phyloP scores from a whole-genome alignment of 306 rosid species.

The Quercus bicolor region DNA sequence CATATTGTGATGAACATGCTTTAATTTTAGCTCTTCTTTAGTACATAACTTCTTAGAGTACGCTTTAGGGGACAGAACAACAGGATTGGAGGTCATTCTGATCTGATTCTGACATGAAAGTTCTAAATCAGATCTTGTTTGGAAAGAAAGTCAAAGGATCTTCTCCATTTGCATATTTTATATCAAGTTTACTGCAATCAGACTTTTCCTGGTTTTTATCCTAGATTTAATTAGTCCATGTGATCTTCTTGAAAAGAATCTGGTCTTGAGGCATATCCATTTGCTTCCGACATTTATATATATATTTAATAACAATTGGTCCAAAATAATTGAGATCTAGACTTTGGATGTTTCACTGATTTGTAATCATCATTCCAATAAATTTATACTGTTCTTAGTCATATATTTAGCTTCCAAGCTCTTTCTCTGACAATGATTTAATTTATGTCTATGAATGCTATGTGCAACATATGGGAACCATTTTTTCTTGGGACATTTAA shows the following conservation, averaged over 20 bases:
- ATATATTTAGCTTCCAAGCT: background rate
- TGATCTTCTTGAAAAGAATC: background rate
- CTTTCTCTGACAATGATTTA: too few relatives aligned
- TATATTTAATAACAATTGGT: background rate
- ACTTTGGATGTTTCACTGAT: background rate
- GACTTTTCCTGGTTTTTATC: background rate
- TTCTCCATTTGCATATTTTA: background rate
- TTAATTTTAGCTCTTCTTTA: too few relatives aligned
- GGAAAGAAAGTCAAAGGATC: background rate
- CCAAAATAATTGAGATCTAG: background rate
- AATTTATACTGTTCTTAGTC: background rate
- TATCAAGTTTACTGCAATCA: background rate
- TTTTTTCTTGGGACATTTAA: too few relatives aligned
- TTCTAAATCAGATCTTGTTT: background rate
- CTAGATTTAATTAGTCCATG: background rate
- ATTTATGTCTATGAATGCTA: too few relatives aligned
- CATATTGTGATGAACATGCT: background rate
- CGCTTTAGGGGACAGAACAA: too few relatives aligned
- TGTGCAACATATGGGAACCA: too few relatives aligned
- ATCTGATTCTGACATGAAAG: background rate
- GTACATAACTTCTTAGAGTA: too few relatives aligned
- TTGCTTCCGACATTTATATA: background rate
- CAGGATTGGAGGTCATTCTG: background rate
- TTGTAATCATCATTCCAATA: background rate
- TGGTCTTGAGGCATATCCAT: background rate